Base-by-base conservation (phyloP, 495 filamentous ascomycete genomes). In the Hypoxylon rickii region DNA sequence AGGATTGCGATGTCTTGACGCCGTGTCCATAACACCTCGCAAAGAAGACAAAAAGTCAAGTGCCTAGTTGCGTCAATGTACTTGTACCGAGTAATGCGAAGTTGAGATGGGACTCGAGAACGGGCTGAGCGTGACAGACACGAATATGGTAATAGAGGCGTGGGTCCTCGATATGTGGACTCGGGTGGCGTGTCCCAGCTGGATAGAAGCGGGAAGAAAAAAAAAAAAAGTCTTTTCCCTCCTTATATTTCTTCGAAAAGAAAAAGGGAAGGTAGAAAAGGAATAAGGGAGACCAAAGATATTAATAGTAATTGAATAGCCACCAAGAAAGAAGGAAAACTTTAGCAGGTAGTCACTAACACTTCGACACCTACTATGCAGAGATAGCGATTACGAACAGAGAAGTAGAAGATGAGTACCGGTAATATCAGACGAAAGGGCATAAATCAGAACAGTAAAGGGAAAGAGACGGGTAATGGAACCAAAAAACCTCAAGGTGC, bases 11-110 rank as follows among this genome's bases (percentile, higher is more conserved):
- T 19, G 15, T 39, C 22, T 39, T 6, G 18, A 19, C 3, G 21
- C 2, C 11, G 20, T 26, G 50, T 40, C 55, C 54, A 63, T 63
- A 63, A 6, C 59, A 52, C 22, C 17, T 15, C 33, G 13, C 42
- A 34, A 24, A n/a, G 40, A 33, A 47, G 34, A 38, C 17, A 22
- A 16, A 0, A 20, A 7, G n/a, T 49, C 29, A 11, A 21, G 17
- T 3, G n/a, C 17, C 34, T 42, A 21, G 29, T 34, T 13, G 39
- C 37, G 22, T 36, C 16, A 18, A 16, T 16, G 3, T n/a, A 31
- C 12, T 36, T 46, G 13, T 44, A 12, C 24, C 4, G 24, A 29
- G 10, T 10, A 36, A 36, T n/a, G n/a, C n/a, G n/a, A n/a, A n/a
- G n/a, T n/a, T n/a, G n/a, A n/a, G n/a, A n/a, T n/a, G n/a, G n/a